Base-by-base conservation (phyloP, 2,329 filamentous ascomycete species). In the Aspergillus japonicus region DNA sequence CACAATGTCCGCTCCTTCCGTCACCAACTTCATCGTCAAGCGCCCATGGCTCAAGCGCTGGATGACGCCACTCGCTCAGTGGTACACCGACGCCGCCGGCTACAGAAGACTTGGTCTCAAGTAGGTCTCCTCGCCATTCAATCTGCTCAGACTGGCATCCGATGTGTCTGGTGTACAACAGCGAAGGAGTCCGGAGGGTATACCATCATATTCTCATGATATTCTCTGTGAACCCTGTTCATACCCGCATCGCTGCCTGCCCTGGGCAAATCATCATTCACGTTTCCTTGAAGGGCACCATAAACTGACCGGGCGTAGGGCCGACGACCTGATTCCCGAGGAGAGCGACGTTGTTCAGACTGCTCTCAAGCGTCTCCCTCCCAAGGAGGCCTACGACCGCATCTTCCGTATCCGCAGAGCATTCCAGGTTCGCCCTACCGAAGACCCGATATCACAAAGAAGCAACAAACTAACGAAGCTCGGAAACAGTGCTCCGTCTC, bases 351-450 rank as follows among this genome's bases (percentile, higher is more conserved):
- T 84, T 60, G 92, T 96, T 72, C 89, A 95, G 79, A 85, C 89
- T 70, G 95, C 95, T 65, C 86, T 99, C 74, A 90, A 91, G 85
- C 92, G 95, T 77, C 90, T 99, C 64, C 87, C 90, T 60, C 85
- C 91, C 72, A 91, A 96, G 84, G 91, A 95, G 77, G 85, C 89
- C 72, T 98, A 98, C 82, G 95, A 99, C 83, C 94, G 95, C 78
- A 87, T 98, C 77, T 99, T 92, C 89, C 93, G 95, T 75, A 87
- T 99, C 80, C 91, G 95, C 82, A 89, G 95, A 81, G 94, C 95
- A 72, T 88, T 96, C 81, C 95, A 99, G 85, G 88, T 90, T 81
- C 66, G 76, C 64, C 52, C 26, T 24, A 21, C 6, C 6, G 14
- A n/a, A 21, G 50, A 48, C 49, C 35, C 49, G 59, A 59, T 39